Conservation (phyloP, 148 eudicot species). For the Rhododendron molle region DNA sequence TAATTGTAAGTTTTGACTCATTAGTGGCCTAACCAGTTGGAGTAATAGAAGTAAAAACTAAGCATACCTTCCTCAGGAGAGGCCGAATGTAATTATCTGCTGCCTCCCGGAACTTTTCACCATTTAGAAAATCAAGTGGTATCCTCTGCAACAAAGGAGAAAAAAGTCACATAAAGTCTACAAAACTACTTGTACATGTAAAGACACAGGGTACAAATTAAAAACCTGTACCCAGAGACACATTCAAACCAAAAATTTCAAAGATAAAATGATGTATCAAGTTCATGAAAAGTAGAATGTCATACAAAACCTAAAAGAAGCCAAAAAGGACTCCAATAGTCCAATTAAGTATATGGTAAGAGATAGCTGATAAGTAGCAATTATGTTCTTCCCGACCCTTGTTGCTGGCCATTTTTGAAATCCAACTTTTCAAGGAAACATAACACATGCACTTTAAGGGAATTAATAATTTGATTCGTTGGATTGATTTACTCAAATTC, state of each 20-base stretch:
- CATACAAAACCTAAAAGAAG: neutral
- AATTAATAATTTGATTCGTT: neutral
- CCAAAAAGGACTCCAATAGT: neutral
- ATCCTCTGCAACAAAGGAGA: slow-evolving; percentile 55
- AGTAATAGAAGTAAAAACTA: slow-evolving; percentile 11
- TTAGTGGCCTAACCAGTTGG: neutral
- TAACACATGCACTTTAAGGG: neutral
- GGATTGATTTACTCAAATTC: neutral
- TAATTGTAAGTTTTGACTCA: slow-evolving; percentile 12
- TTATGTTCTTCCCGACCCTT: neutral
- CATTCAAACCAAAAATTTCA: neutral
- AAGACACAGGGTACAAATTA: neutral
- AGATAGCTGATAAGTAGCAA: neutral
- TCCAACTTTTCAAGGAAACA: neutral
- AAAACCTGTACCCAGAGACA: neutral
- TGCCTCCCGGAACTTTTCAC: slow-evolving; percentile 69
- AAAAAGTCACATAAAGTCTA: neutral
- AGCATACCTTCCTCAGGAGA: slow-evolving; percentile 77
- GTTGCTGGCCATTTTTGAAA: neutral
- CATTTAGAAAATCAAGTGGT: slow-evolving; percentile 90
- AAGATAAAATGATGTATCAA: neutral
- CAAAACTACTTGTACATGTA: neutral
- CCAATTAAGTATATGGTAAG: neutral
- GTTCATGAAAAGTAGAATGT: neutral
- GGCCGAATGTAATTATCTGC: slow-evolving; percentile 82